A percentile compares a stretch with the other conserved stretches of the same genome.
These are phyloP conservation scores for Coffea humblotiana DNA, from an alignment of 305 asterid species.

Conservation along the genomic window DNA sequence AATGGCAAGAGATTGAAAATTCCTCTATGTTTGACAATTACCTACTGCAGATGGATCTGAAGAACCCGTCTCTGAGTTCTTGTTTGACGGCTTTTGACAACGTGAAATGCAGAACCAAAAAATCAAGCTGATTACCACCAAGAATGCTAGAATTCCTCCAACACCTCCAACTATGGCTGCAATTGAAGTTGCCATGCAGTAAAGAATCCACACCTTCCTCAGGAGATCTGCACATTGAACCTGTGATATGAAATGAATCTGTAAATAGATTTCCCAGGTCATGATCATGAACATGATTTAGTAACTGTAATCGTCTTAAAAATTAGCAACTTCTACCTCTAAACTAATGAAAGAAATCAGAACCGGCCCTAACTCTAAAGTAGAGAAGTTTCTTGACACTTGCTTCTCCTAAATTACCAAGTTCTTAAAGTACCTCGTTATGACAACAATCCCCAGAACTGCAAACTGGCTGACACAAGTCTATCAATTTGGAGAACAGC, in stretches of 20 bases:
- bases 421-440: background rate
- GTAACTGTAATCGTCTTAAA: background rate
- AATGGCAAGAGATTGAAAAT: background rate
- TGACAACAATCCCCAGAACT: slow-evolving; percentile 19
- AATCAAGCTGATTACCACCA: slow-evolving; percentile 32
- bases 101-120: slow-evolving; percentile 35
- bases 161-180: slow-evolving; percentile 56
- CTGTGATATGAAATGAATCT: slow-evolving; percentile 2
- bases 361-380: slow-evolving; percentile 10
- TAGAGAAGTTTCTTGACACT: slow-evolving; percentile 23
- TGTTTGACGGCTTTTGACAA: slow-evolving; percentile 36
- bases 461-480: slow-evolving; percentile 27
- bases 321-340: slow-evolving; percentile 9
- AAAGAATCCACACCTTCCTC: slow-evolving; percentile 17
- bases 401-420: slow-evolving; percentile 9
- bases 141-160: slow-evolving; percentile 41
- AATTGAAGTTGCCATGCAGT: slow-evolving; percentile 45
- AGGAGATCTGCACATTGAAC: slow-evolving; percentile 39
- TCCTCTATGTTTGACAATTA: slow-evolving; percentile 13
- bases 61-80: slow-evolving; percentile 64
- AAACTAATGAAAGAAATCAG: slow-evolving; percentile 6
- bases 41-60: slow-evolving; percentile 71
- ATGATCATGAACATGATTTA: background rate
- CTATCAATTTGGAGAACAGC: slow-evolving; percentile 26
- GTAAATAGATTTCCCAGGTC: slow-evolving; percentile 1